Percentiles rank a stretch among this genome's conserved stretches.
phyloP scores from a whole-genome alignment of 1,284 basidiomycete species.

The Irpex lacteus region DNA sequence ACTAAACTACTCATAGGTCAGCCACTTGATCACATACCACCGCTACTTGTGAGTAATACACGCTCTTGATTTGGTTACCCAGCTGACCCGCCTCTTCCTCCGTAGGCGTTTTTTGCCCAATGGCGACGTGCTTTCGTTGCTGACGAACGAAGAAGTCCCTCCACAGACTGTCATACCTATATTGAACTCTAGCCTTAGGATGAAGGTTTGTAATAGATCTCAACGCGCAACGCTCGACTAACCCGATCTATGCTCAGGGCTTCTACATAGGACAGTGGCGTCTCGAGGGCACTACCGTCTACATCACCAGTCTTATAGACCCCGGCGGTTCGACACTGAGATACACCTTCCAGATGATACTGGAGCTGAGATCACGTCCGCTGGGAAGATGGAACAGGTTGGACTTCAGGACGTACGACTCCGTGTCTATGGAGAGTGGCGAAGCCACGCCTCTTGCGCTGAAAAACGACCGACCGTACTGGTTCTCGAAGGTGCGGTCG shows the following conservation, averaged over 20 bases:
- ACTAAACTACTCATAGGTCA: conserved; percentile 41
- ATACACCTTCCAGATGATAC: conserved; percentile 86
- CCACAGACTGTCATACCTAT: conserved; percentile 78
- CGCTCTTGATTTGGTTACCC: background rate
- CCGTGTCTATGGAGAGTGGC: conserved; percentile 71
- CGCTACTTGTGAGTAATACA: conserved; percentile 66
- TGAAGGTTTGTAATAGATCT: conserved; percentile 56
- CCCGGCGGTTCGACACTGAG: conserved; percentile 27
- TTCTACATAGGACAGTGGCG: conserved; percentile 69
- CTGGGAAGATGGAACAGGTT: conserved; percentile 89
- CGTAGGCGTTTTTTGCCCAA: conserved; percentile 84
- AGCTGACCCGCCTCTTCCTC: background rate
- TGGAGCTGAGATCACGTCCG: conserved; percentile 75
- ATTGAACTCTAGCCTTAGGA: conserved; percentile 73
- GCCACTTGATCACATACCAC: conserved; percentile 79
- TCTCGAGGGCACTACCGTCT: conserved; percentile 55
- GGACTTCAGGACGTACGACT: conserved; percentile 73
- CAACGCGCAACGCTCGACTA: conserved; percentile 1
- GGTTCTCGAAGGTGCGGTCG: conserved; percentile 86
- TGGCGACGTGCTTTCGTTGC: conserved; percentile 82
- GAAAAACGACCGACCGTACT: conserved; percentile 86
- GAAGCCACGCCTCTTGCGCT: conserved; percentile 72
- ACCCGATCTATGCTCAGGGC: conserved; percentile 42
- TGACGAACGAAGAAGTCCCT: conserved; percentile 76
- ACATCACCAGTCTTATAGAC: conserved; percentile 64